Base-by-base conservation (phyloP, 352 stramenopile genomes). In the Phytophthora meadii region DNA sequence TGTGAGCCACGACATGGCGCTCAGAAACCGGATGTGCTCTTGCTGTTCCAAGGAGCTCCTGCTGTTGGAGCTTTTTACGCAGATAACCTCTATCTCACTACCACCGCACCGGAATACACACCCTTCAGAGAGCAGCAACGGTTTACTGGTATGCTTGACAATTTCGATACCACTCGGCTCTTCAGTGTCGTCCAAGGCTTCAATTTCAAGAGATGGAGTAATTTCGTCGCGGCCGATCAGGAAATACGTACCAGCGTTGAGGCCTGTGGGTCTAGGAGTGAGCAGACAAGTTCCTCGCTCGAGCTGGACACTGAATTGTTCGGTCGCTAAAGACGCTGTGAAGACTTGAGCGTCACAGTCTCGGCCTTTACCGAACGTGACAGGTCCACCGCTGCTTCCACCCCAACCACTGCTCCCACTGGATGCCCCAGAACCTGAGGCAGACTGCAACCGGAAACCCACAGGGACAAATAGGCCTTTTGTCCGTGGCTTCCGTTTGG, bases 161-260 rank as follows among this genome's bases (percentile, higher is more conserved):
- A 88, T 37, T 24, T 92, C 84, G 4, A 12, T 5, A 22, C 10
- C 6, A 28, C 51, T 32, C 5, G 17, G 8, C n/a, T 54, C 36
- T 5, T 54, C 30, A 2, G 10, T 39, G 30, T 54, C 34, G 9
- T 52, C 40, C 0, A 19, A 12, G 30, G 30, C 3, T 6, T 42
- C 40, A 9, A 6, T 39, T 28, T 53, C 27, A 2, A 50, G 22
- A 15, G 36, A 37, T 60, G 39, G 24, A 28, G 39, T 41, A 41
- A 39, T 14, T 34, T 70, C 61, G 27, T 90, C 74, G 5, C 82
- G 79, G 0, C 84, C 84, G 10, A 91, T 76, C 6, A 92, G 52
- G 37, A 90, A 91, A 41, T 91, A 92, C 57, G 87, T 80, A 14
- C 82, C 84, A 36, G 87, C 74, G 46, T 90, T 92, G 46, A 91